phyloP scores from a whole-genome alignment of 2,329 filamentous ascomycete species.

The Trichoderma sp. region DNA sequence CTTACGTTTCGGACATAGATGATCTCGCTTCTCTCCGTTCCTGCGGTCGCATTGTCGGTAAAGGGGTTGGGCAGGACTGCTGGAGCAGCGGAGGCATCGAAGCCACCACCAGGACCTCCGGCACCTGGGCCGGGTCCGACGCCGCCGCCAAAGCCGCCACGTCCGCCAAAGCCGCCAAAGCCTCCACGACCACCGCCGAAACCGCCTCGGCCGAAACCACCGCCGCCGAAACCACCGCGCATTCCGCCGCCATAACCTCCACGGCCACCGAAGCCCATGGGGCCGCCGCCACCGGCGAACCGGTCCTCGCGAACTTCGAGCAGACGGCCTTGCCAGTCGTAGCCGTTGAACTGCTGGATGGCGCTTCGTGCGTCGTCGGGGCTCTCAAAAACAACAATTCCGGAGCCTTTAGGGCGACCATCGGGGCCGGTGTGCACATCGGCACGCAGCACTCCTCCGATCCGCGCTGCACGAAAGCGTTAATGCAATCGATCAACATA shows the following conservation, averaged over 20 bases:
- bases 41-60: slow-evolving; percentile 87
- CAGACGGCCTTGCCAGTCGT: slow-evolving; percentile 93
- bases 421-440: slow-evolving; percentile 93
- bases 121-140: slow-evolving; percentile 48
- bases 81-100: slow-evolving; percentile 53
- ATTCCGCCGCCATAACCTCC: slow-evolving; percentile 63
- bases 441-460: slow-evolving; percentile 85
- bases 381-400: slow-evolving; percentile 94
- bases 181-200: slow-evolving; percentile 56
- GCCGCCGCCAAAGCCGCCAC: slow-evolving; percentile 52
- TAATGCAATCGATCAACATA: not conserved
- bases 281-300: slow-evolving; percentile 68
- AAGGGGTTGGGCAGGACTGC: slow-evolving; percentile 78
- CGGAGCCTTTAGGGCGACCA: slow-evolving; percentile 92
- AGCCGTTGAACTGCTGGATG: slow-evolving; percentile 97
- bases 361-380: slow-evolving; percentile 93
- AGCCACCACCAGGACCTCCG: slow-evolving; percentile 53
- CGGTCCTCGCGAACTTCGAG: slow-evolving; percentile 96
- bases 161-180: slow-evolving; percentile 52
- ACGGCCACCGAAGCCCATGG: slow-evolving; percentile 57
- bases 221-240: slow-evolving; percentile 55
- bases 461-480: slow-evolving; percentile 47
- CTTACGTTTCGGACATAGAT: slow-evolving; percentile 98
- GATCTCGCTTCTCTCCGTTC: slow-evolving; percentile 76
- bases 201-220: slow-evolving; percentile 49